Evolutionary conservation across 352 stramenopile species (phyloP), one percentile per base, ranked within the genome.

Genomic region (Phytophthora parvispora): DNA sequence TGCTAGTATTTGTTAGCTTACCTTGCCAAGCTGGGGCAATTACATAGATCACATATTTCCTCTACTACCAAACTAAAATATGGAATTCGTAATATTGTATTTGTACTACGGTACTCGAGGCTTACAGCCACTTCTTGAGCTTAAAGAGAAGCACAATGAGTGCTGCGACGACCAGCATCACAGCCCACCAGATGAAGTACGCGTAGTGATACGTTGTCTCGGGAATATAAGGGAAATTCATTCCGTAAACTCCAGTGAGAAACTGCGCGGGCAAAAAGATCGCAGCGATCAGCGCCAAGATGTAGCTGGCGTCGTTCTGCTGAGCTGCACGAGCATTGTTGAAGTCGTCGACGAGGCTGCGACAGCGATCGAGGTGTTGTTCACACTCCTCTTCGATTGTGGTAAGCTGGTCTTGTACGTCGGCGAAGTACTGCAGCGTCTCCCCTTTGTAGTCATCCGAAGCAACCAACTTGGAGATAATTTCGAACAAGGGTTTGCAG

Each of bases 171-270:
- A 50, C 5, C 15, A 90, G 7, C 40, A 90, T 75, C 16, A 77
- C 69, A 16, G 60, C 62, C 88, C 88, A 95, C 80, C 86, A 95
- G 27, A 89, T 57, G 56, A 78, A 80, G 58, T 95, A 95, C 47
- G 81, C 87, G 60, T 89, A 78, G 42, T 83, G 32, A 64, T 79
- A 74, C 15, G 73, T 42, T 13, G 92, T 83, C 59, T 94, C 87
- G 2, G 85, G 86, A 75, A 95, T 94, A 58, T 85, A 65, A 32
- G 79, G 67, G 67, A 95, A 95, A 72, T 95, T 95, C 87, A 95
- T 95, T 51, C 87, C 87, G 67, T 94, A 93, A 16, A 95, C 60
- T 0, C 84, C 84, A 25, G 87, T 92, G 28, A 93, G 75, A 60
- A 94, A 94, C 72, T 93, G 84, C 27, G 81, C 86, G 1, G 86